These are phyloP conservation scores for Magnusiomyces magnusii DNA, from an alignment of 1,139 yeast genomes.

Conservation along the genomic window DNA sequence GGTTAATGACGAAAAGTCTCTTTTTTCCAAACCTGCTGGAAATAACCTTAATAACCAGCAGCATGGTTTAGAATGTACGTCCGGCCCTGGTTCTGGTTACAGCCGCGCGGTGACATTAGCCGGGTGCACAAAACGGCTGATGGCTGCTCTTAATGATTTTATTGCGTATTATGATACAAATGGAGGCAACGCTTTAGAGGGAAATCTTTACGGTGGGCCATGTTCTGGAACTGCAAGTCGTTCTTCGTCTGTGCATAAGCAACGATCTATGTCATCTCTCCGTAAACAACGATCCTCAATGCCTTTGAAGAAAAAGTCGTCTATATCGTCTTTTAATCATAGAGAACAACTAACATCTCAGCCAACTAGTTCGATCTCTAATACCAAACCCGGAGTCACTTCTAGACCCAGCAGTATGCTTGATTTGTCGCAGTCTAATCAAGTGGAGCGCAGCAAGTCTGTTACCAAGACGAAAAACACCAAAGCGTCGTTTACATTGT, in stretches of 20 bases:
- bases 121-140: not conserved
- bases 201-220: not conserved
- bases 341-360: no score
- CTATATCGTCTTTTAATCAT: no score
- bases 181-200: not conserved
- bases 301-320: not conserved
- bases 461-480: not conserved
- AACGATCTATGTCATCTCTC: not conserved
- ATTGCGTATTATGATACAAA: constrained; percentile 3
- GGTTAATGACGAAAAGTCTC: not conserved
- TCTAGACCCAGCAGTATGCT: no score
- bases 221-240: not conserved
- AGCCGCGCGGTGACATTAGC: not conserved
- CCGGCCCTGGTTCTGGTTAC: constrained; percentile 1
- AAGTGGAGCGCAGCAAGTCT: not conserved
- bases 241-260: not conserved
- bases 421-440: not conserved
- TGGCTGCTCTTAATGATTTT: constrained; percentile 3
- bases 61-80: not conserved
- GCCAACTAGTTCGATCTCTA: no score
- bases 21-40: not conserved
- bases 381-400: no score
- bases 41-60: not conserved
- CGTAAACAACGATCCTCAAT: not conserved
- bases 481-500: not conserved